Evolutionary conservation across 2,329 filamentous ascomycete species (phyloP).

Genomic region (Alternaria brassicae): DNA sequence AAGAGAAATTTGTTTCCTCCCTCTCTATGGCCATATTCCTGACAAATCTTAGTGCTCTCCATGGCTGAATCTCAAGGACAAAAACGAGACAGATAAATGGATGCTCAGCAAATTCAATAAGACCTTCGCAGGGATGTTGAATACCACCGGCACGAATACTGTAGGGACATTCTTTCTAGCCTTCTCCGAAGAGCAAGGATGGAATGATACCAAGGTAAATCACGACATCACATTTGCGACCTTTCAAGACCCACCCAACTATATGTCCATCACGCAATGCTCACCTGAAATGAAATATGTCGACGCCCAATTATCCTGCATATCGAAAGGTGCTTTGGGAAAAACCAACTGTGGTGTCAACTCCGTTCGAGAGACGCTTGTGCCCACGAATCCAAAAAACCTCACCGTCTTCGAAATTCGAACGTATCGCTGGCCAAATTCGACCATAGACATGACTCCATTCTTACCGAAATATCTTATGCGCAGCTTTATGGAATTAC

Average conservation of each 20-base stretch:
- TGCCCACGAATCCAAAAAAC: neutral
- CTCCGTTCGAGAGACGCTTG: neutral
- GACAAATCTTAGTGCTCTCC: neutral
- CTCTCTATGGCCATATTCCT: neutral
- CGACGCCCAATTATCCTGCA: neutral
- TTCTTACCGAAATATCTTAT: neutral
- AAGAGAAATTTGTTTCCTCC: neutral
- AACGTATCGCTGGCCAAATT: neutral
- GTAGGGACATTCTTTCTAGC: neutral
- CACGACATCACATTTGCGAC: neutral
- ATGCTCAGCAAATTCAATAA: neutral
- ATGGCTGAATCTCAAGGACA: neutral
- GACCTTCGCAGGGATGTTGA: neutral
- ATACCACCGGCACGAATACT: neutral
- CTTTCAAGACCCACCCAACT: neutral
- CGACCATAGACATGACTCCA: neutral
- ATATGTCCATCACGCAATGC: neutral
- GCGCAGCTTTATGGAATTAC: neutral
- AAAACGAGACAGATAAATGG: neutral
- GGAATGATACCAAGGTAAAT: neutral
- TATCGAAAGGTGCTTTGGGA: neutral
- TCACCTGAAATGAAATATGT: neutral
- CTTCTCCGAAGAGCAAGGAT: neutral
- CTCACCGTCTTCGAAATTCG: neutral
- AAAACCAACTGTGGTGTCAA: neutral